Base-by-base conservation (phyloP, 2,329 filamentous ascomycete genomes). In the Tolypocladium capitatum region DNA sequence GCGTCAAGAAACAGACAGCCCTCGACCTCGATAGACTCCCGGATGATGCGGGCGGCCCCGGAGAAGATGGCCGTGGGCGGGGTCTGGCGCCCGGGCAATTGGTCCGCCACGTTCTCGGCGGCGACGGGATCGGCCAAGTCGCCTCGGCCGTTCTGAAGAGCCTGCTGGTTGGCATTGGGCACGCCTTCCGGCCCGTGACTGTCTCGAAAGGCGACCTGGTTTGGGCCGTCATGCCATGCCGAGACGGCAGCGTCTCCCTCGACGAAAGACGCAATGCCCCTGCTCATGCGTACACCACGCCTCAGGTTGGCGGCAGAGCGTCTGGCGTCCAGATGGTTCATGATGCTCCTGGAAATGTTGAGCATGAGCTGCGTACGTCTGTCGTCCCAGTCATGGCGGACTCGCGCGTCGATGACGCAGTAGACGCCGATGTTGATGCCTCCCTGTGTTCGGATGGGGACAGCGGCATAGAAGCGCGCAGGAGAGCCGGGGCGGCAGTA, bases 381-480 rank as follows among this genome's bases (percentile, higher is more conserved):
- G 3, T 60, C 55, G 5, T 56, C 56, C 53, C 66, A 62, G 2
- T 11, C 16, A 5, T 21, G 45, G 41, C 43, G 47, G 4, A 21
- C 46, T 33, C 45, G 53, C 18, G 36, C 44, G 35, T 55, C 51
- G 14, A 63, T 53, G 1, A 69, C 59, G 40, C 63, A 67, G 10
- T 63, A 64, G 0, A 66, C 63, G 3, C 69, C 69, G 4, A 72
- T 71, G 45, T 70, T 67, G 48, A 71, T 63, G 18, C 67, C 68
- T 4, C 59, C 53, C 0, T 54, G 60, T 0, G 65, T 66, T 0
- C 65, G 62, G 13, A 72, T 68, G 2, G 69, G 69, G 0, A 69
- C 64, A 0, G 60, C 68, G 0, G 67, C 67, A 40, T 70, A 72
- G 47, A 71, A 71, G 1, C 59, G 55, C 16, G 57, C 55, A 2